phyloP scores from a whole-genome alignment of 768 basidiomycete species.

The Hericium alpestre region DNA sequence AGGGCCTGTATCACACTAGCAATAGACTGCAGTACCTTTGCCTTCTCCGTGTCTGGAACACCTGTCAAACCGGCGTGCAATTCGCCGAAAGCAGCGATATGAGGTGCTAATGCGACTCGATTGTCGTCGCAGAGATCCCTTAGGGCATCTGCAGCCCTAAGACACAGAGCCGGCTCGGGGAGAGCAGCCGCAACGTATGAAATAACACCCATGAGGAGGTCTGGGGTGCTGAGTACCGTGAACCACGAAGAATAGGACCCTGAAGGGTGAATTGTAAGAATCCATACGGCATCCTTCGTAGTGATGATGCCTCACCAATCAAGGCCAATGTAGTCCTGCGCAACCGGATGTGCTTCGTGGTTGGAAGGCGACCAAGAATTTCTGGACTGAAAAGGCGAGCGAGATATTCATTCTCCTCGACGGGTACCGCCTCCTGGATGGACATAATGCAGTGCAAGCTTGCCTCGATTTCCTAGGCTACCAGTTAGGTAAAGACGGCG shows the following conservation, averaged over 20 bases:
- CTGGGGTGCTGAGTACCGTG: conserved; percentile 33
- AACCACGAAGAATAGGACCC: conserved; percentile 79
- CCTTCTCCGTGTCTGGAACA: conserved; percentile 80
- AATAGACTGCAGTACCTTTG: conserved; percentile 86
- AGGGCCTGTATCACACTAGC: conserved; percentile 89
- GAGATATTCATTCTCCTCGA: conserved; percentile 45
- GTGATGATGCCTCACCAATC: conserved; percentile 42
- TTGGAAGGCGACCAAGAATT: conserved; percentile 60
- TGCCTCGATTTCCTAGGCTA: conserved; percentile 68
- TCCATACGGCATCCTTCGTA: neutral
- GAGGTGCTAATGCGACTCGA: conserved; percentile 68
- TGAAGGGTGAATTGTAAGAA: conserved; percentile 16
- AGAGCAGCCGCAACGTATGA: conserved; percentile 64
- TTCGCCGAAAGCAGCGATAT: conserved; percentile 76
- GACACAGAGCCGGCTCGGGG: conserved; percentile 50
- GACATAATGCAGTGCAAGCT: conserved; percentile 79
- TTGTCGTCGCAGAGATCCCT: conserved; percentile 87
- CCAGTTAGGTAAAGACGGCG: neutral
- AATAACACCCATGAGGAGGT: conserved; percentile 52
- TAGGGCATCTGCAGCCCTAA: conserved; percentile 71
- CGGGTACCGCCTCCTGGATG: conserved; percentile 75
- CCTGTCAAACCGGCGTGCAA: conserved; percentile 66
- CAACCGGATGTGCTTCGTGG: conserved; percentile 50
- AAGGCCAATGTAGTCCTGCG: conserved; percentile 65
- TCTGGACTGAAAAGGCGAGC: conserved; percentile 60